These are phyloP conservation scores for Alternaria incomplexa DNA, from an alignment of 2,329 filamentous ascomycete genomes.

Conservation along the genomic window DNA sequence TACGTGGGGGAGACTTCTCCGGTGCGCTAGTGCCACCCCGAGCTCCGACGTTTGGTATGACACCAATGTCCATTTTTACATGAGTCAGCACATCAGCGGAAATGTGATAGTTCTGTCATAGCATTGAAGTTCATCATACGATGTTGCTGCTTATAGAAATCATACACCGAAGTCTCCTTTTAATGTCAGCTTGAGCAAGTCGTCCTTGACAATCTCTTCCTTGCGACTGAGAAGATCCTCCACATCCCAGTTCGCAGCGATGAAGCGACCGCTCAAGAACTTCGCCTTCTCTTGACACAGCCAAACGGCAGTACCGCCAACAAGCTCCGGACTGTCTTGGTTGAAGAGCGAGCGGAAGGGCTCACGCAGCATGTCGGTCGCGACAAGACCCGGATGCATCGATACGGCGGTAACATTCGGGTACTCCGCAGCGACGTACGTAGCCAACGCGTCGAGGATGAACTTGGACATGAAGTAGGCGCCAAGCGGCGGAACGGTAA, in stretches of 20 bases:
- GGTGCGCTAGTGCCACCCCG: background rate
- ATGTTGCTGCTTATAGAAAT: background rate
- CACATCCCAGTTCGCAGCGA: slow-evolving; percentile 38
- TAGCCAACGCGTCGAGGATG: slow-evolving; percentile 9
- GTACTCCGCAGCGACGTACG: slow-evolving; percentile 23
- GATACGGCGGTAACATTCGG: slow-evolving; percentile 20
- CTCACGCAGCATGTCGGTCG: slow-evolving; percentile 22
- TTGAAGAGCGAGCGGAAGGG: slow-evolving; percentile 16
- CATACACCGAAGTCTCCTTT: slow-evolving; percentile 20
- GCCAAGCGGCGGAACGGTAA: slow-evolving; percentile 9
- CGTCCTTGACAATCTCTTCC: slow-evolving; percentile 22
- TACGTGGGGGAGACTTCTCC: background rate
- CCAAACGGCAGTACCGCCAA: slow-evolving; percentile 37
- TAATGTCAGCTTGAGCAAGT: slow-evolving; percentile 21
- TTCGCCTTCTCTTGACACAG: slow-evolving; percentile 27
- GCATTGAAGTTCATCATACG: background rate
- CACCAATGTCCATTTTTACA: background rate
- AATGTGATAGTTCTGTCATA: background rate
- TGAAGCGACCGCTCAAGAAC: slow-evolving; percentile 36
- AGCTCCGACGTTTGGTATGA: background rate
- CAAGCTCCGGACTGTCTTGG: slow-evolving; percentile 34
- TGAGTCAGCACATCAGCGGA: background rate
- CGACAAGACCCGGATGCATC: slow-evolving; percentile 21
- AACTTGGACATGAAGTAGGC: slow-evolving; percentile 23
- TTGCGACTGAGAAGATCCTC: slow-evolving; percentile 33